Base-by-base conservation (phyloP, 202 grass and related monocot genomes). In the Zoysia matrella region DNA sequence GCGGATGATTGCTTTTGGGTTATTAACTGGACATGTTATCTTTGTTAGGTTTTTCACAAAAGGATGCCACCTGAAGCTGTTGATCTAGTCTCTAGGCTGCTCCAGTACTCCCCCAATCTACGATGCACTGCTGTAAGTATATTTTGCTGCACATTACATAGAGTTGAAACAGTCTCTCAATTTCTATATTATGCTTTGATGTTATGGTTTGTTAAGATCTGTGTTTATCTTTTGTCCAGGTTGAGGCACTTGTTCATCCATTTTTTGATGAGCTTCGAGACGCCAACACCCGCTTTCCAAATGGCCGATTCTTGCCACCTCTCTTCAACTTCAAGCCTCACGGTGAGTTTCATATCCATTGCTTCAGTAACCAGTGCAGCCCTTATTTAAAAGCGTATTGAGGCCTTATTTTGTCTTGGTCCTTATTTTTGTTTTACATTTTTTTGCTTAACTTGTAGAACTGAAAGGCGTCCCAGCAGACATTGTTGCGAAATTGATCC, bases 211-310 rank as follows among this genome's bases (percentile, higher is more conserved):
- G 11, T 76, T 71, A 86, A 83, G 1, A 56, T 62, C 43, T 63
- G 11, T 67, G 48, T 40, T 39, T 6, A 58, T 52, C 61, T 60
- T 36, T 82, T 84, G 6, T 82, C 53, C 86, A 98, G 95, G 71
- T 94, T 49, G 95, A 98, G 60, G 92, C 95, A 67, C 84, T 98
- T 79, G 80, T 94, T 50, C 95, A 98, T 57, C 95, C 95, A 30
- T 98, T 98, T 86, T 98, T 98, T 79, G 90, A 94, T 74, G 95
- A 98, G 82, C 92, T 98, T 84, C 84, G 95, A 68, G 95, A 94
- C 39, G 76, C 86, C 36, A 94, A 82, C 82, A 80, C 95, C 10
- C 95, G 92, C 30, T 88, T 98, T 79, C 95, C 95, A 16, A 98
- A 92, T 76, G 88, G 90, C 8, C 90, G 90, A 14, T 98, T 93